phyloP scores from a whole-genome alignment of 306 rosid species.

The Malus sieversii region DNA sequence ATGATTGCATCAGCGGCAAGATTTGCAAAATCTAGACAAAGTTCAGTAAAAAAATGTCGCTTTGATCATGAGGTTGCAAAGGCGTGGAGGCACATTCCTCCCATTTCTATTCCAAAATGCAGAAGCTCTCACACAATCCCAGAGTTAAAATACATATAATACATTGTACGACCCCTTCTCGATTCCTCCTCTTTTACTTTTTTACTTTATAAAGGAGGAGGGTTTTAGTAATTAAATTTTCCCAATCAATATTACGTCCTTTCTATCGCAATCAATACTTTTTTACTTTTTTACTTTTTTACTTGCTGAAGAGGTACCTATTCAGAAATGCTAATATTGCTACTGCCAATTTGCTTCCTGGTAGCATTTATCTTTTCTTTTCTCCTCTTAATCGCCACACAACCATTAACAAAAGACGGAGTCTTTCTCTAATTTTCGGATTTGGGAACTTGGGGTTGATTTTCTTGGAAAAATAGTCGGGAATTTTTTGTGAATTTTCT shows the following conservation, averaged over 20 bases:
- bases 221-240: slow-evolving; percentile 71
- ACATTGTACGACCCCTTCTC: slow-evolving; percentile 72
- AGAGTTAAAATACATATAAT: slow-evolving; percentile 51
- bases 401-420: slow-evolving; percentile 47
- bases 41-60: neutral
- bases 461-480: too few relatives aligned
- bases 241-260: slow-evolving; percentile 45
- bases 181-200: slow-evolving; percentile 45
- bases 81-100: neutral
- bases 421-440: slow-evolving; percentile 44
- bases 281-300: slow-evolving; percentile 20
- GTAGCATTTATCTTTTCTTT: slow-evolving; percentile 57
- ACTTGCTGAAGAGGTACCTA: neutral
- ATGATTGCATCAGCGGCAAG: neutral
- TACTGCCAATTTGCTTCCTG: slow-evolving; percentile 33
- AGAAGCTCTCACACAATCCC: slow-evolving; percentile 20
- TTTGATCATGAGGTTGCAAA: neutral
- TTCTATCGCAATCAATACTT: slow-evolving; percentile 60
- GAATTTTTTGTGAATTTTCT: too few relatives aligned
- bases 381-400: slow-evolving; percentile 39
- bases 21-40: neutral
- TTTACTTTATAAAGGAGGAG: slow-evolving; percentile 64
- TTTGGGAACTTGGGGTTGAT: too few relatives aligned
- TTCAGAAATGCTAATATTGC: neutral
- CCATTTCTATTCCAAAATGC: neutral